Evolutionary conservation across 176 grass and related monocot genomes (phyloP), one percentile per base, ranked within the genome.

Genomic region (Avena sativa): DNA sequence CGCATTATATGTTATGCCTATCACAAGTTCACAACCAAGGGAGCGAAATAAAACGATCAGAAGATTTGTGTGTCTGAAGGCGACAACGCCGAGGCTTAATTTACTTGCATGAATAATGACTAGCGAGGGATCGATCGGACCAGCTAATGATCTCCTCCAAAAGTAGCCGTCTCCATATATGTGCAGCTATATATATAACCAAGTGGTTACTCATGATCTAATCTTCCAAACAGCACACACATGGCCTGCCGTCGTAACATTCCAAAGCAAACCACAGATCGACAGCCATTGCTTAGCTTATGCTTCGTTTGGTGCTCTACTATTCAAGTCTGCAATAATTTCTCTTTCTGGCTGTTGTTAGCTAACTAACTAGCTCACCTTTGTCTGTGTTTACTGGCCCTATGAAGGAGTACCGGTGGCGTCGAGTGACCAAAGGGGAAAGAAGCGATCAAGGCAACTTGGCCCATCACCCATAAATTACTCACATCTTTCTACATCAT

Each of bases 81-180:
- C 73, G 25, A 52, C 73, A 76, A 76, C 25, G 9, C 73, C 8
- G 16, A 51, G 47, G 20, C 48, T 2, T 76, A 53, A 16, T 76
- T 52, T 76, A 76, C 73, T 76, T 16, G 23, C 48, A 76, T 76
- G 81, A 91, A 85, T 84, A 88, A 76, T 76, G 81, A 91, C 85
- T 84, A 85, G 85, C 68, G 57, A 40, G 55, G 50, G 73, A 15
- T 47, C 44, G 71, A 74, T 15, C 44, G 19, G 43, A 16, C 83
- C 46, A 48, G 28, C 76, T 50, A 53, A 91, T 62, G 86, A 69
- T 85, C 60, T 20, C 23, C 15, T 7, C 17, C 81, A 73, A 46
- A 85, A 30, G 48, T 67, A 78, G 32, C 32, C 48, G 49, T 25
- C 74, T 14, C 47, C 48, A 19, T 15, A 16, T 4, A 55, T 71